A percentile compares a stretch with the other conserved stretches of the same genome.
Evolutionary conservation across 257 asterid species (phyloP).

Genomic region (Fraxinus anomala): DNA sequence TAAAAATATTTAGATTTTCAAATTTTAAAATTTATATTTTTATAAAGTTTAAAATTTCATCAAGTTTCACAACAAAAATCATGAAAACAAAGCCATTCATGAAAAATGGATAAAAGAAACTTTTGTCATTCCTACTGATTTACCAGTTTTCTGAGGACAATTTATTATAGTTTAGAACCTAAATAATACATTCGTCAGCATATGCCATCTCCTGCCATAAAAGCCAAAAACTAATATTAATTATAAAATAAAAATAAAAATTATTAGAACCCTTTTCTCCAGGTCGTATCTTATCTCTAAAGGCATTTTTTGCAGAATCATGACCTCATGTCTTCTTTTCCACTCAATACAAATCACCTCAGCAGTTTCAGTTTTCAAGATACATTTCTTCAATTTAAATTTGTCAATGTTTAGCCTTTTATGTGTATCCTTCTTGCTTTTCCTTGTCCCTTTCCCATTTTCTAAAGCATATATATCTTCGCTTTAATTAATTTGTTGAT

Average conservation of each 20-base stretch:
- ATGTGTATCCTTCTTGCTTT: slow-evolving; percentile 25
- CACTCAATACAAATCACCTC: slow-evolving; percentile 32
- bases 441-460: not conserved
- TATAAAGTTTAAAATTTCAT: too few species aligned
- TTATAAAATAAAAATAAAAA: not conserved
- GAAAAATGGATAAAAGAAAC: not conserved
- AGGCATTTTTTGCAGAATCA: not conserved
- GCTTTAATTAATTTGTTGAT: too few species aligned
- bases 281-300: not conserved
- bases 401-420: slow-evolving; percentile 42
- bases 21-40: too few species aligned
- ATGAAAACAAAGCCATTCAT: too few species aligned
- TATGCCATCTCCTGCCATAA: too few species aligned
- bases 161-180: not conserved
- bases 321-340: slow-evolving; percentile 22
- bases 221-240: too few species aligned
- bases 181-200: not conserved
- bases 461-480: not conserved
- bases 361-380: slow-evolving; percentile 34
- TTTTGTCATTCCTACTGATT: not conserved
- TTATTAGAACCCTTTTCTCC: not conserved
- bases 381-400: slow-evolving; percentile 31
- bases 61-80: too few species aligned
- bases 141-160: not conserved
- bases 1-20: too few species aligned